Base-by-base conservation (phyloP, 2,329 filamentous ascomycete genomes). In the Aureobasidium lini region DNA sequence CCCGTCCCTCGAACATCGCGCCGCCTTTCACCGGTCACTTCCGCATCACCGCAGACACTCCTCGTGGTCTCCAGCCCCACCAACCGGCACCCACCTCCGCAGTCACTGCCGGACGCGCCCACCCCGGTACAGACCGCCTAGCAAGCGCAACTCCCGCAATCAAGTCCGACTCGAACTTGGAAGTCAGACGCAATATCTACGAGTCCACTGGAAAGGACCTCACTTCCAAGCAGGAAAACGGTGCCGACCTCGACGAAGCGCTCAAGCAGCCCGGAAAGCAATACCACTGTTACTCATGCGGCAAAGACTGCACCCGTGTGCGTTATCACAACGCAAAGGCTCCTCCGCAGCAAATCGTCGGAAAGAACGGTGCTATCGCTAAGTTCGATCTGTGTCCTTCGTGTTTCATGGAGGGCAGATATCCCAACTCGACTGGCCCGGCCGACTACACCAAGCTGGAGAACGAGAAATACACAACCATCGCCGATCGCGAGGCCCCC, bases 21-120 rank as follows among this genome's bases (percentile, higher is more conserved):
- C 93, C 94, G 3, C 94, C 94, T 6, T 97, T 96, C 69, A 99
- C 94, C 4, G 94, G 94, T 40, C 94, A 99, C 73, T 99, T 99
- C 82, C 88, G 90, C 72, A 87, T 97, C 62, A 93, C 93, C 60
- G 94, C 91, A 69, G 94, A 99, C 72, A 99, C 94, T 0, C 94
- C 94, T 57, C 86, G 94, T 61, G 94, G 94, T 39, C 82, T 99
- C 54, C 93, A 97, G 72, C 89, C 93, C 28, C 96, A 93, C 84
- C 94, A 99, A 71, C 94, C 94, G 16, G 88, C 89, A 16, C 86
- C 91, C 1, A 88, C 90, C 66, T 84, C 90, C 6, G 73, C 72
- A 36, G 67, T 81, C 43, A 83, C 83, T 6, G 70, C 81, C 2
- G 85, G 85, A 40, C 87, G 86, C 70, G 76, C 81, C 47, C 77